phyloP scores from a whole-genome alignment of 495 filamentous ascomycete species.

The Aspergillus heteromorphus region DNA sequence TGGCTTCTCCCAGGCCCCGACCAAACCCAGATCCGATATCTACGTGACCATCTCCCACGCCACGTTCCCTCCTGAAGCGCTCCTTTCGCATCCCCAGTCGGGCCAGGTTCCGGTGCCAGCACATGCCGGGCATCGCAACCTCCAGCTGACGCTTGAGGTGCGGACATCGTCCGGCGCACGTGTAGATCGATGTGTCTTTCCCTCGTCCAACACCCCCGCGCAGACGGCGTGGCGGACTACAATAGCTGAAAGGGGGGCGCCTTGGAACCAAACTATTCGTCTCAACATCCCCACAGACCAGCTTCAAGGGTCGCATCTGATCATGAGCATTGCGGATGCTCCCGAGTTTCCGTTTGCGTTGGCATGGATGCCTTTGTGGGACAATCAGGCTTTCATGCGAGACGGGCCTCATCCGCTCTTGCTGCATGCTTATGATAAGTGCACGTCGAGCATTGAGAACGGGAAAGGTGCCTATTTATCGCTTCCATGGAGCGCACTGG shows the following conservation, averaged over 20 bases:
- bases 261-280: conserved; percentile 83
- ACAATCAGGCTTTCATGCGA: conserved; percentile 80
- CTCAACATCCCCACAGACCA: conserved; percentile 75
- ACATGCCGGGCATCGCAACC: conserved; percentile 58
- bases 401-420: conserved; percentile 79
- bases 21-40: conserved; percentile 83
- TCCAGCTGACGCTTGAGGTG: conserved; percentile 88
- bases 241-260: conserved; percentile 67
- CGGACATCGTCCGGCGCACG: conserved; percentile 70
- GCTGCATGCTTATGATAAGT: conserved; percentile 86
- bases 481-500: conserved; percentile 69
- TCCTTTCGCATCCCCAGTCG: conserved; percentile 72
- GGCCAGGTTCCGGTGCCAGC: conserved; percentile 66
- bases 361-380: conserved; percentile 91
- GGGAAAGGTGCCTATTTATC: conserved; percentile 77
- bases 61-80: conserved; percentile 65
- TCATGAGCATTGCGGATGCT: conserved; percentile 81
- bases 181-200: conserved; percentile 80
- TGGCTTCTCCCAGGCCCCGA: conserved; percentile 91
- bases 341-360: conserved; percentile 84
- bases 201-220: conserved; percentile 69
- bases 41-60: conserved; percentile 81
- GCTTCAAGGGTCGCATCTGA: conserved; percentile 77
- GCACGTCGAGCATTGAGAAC: conserved; percentile 56
- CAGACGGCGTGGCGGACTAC: conserved; percentile 84